phyloP scores from a whole-genome alignment of 208 protist genomes.

The Acanthamoeba castellanii region DNA sequence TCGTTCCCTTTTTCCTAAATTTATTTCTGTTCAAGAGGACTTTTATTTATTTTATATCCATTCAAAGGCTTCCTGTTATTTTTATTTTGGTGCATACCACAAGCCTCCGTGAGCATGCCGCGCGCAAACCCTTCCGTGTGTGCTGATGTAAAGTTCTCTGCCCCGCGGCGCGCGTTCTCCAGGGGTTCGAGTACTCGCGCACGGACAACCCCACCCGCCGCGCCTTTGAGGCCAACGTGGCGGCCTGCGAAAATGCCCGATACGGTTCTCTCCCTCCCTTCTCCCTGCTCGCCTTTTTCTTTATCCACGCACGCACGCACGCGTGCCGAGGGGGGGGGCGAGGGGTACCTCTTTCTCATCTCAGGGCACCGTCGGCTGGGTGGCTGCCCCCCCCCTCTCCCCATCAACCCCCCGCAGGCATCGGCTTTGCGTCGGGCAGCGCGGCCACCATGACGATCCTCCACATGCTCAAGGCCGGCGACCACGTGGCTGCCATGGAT shows the following conservation, averaged over 20 bases:
- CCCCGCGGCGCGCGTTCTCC: not conserved
- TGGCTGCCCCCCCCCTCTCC: no score
- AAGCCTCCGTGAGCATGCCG: not conserved
- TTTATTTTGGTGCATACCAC: not conserved
- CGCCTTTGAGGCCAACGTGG: conserved; percentile 93
- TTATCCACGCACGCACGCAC: no score
- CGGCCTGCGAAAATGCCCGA: conserved; percentile 93
- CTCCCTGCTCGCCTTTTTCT: no score
- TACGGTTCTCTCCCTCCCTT: conserved; percentile 82
- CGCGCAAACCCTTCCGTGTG: not conserved
- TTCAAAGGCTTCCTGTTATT: not conserved
- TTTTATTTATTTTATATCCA: no score
- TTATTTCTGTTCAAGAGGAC: no score
- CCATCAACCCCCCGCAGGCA: not conserved
- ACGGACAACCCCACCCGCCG: conserved; percentile 95
- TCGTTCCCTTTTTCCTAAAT: no score
- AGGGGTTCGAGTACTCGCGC: conserved; percentile 94
- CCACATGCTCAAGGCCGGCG: conserved; percentile 91
- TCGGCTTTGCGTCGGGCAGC: conserved; percentile 93
- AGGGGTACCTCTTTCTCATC: no score
- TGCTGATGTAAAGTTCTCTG: not conserved
- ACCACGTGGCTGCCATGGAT: conserved; percentile 81
- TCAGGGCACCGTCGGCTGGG: no score
- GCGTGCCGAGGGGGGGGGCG: no score
- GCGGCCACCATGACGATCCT: conserved; percentile 94